Evolutionary conservation across 805 yeast genomes (phyloP).

Genomic region (Cyberlindnera veronae): DNA sequence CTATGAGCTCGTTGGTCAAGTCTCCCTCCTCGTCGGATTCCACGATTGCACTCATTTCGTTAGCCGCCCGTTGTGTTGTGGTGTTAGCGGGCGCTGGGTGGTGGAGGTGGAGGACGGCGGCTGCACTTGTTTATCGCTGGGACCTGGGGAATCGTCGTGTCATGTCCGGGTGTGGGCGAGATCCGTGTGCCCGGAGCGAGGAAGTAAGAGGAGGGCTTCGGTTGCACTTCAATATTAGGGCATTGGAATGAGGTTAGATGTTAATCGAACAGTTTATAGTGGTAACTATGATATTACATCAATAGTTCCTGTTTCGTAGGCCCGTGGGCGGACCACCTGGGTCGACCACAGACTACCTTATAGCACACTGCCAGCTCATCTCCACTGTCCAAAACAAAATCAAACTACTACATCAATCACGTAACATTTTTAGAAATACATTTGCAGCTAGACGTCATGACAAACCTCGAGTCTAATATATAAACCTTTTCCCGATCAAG

Average conservation of each 20-base stretch:
- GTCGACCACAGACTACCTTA: too few relatives aligned
- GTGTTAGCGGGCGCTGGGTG: neutral
- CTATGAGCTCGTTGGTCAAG: conserved; percentile 16
- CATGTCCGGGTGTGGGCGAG: neutral
- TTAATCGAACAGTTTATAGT: too few relatives aligned
- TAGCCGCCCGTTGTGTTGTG: neutral
- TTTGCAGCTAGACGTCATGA: conserved; percentile 11
- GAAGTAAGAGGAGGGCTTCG: too few relatives aligned
- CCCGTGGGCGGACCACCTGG: too few relatives aligned
- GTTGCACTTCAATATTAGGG: too few relatives aligned
- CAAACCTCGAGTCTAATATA: conserved; percentile 8
- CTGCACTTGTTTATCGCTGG: neutral
- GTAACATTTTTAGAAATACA: conserved; percentile 14
- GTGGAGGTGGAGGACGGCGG: neutral
- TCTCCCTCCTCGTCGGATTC: conserved; percentile 31
- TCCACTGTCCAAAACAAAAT: too few relatives aligned
- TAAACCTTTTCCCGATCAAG: conserved; percentile 8
- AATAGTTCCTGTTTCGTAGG: too few relatives aligned
- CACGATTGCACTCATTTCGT: conserved; percentile 29
- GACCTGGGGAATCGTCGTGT: conserved; percentile 1
- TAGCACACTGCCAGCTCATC: too few relatives aligned
- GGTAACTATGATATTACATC: too few relatives aligned
- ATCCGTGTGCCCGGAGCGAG: neutral
- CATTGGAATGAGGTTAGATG: too few relatives aligned
- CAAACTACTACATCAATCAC: too few relatives aligned